phyloP scores from a whole-genome alignment of 768 basidiomycete genomes.

The Stropharia rugosoannulata region DNA sequence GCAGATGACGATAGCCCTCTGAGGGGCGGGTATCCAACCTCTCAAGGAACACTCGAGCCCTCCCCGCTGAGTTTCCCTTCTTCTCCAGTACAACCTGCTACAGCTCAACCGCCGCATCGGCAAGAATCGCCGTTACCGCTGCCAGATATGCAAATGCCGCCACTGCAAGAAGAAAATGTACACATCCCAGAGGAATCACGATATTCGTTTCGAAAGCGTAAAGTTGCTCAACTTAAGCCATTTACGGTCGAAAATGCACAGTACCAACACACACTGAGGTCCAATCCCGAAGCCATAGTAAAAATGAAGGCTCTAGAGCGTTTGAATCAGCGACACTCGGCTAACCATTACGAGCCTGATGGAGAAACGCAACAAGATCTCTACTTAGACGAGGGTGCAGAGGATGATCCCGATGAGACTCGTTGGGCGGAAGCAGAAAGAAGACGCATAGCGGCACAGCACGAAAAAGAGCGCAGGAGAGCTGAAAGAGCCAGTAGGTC shows the following conservation, averaged over 20 bases:
- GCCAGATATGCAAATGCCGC: background rate
- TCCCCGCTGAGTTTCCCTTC: background rate
- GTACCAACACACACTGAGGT: slow-evolving; percentile 52
- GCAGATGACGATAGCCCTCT: background rate
- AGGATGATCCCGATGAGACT: slow-evolving; percentile 12
- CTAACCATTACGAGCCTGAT: slow-evolving; percentile 29
- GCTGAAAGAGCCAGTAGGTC: background rate
- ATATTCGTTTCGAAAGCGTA: slow-evolving; percentile 57
- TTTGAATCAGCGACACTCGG: slow-evolving; percentile 21
- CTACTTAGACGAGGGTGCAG: slow-evolving; percentile 6
- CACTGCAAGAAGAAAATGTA: background rate
- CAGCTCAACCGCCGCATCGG: too few species aligned
- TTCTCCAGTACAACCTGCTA: background rate
- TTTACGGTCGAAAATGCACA: slow-evolving; percentile 53
- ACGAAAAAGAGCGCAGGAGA: slow-evolving; percentile 6
- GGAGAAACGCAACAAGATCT: slow-evolving; percentile 27
- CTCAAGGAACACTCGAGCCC: background rate
- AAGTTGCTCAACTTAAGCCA: slow-evolving; percentile 57
- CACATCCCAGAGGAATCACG: slow-evolving; percentile 23
- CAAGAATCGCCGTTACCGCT: background rate
- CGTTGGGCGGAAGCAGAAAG: slow-evolving; percentile 16
- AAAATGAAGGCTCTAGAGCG: slow-evolving; percentile 37
- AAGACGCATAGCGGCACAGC: background rate
- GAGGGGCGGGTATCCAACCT: background rate
- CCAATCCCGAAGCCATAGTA: slow-evolving; percentile 69